Evolutionary conservation across 106 monocot genomes (phyloP).

Genomic region (Apostasia ramifera): DNA sequence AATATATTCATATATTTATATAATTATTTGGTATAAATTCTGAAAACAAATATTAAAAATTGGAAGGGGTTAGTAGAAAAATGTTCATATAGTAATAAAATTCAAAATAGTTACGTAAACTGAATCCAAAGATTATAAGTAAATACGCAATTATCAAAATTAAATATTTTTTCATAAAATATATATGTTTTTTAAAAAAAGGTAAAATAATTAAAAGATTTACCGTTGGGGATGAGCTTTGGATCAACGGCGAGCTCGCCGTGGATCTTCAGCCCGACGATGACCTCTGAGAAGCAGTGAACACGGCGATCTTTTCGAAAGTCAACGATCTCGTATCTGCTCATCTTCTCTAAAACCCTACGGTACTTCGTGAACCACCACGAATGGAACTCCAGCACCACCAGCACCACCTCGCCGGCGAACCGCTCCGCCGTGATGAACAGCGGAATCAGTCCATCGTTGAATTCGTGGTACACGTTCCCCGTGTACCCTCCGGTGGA

Average conservation of each 20-base stretch:
- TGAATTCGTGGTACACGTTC: conserved; percentile 75
- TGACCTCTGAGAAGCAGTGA: conserved; percentile 81
- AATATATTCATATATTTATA: no score
- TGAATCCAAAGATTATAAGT: neutral
- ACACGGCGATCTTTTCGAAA: conserved; percentile 47
- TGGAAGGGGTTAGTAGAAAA: no score
- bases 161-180: neutral
- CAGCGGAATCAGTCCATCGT: conserved; percentile 76
- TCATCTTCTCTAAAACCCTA: conserved; percentile 31
- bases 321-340: conserved; percentile 56
- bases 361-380: conserved; percentile 68
- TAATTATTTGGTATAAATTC: no score
- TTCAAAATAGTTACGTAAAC: no score
- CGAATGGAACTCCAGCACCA: conserved; percentile 59
- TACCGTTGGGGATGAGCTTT: conserved; percentile 53
- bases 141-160: neutral
- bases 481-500: conserved; percentile 96
- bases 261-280: conserved; percentile 70
- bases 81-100: no score
- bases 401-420: conserved; percentile 55
- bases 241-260: conserved; percentile 74
- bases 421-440: conserved; percentile 66
- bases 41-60: no score
- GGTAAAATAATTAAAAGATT: neutral
- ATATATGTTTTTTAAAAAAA: neutral